These are phyloP conservation scores for Fusarium sp. DNA, from an alignment of 2,329 filamentous ascomycete genomes.

Conservation along the genomic window DNA sequence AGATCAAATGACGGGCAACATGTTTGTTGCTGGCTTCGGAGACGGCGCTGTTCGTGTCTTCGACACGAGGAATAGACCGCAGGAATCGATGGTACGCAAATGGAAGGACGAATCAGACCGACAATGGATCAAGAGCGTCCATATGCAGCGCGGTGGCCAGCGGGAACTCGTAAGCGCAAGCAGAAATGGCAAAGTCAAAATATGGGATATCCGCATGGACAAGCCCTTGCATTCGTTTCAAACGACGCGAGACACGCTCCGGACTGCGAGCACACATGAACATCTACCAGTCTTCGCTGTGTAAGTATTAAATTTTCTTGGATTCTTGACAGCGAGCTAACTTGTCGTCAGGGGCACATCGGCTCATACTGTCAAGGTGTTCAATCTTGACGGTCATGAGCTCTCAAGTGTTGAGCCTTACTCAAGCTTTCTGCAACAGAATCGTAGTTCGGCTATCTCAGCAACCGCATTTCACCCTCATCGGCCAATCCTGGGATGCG, in stretches of 20 bases:
- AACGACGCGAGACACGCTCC: constrained; percentile 80
- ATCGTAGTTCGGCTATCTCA: constrained; percentile 83
- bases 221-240: constrained; percentile 77
- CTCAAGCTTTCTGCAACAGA: constrained; percentile 85
- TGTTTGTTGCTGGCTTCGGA: constrained; percentile 96
- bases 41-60: constrained; percentile 95
- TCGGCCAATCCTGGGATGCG: constrained; percentile 87
- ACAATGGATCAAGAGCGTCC: constrained; percentile 95
- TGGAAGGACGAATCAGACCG: constrained; percentile 90
- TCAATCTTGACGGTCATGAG: constrained; percentile 84
- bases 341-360: constrained; percentile 77
- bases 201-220: constrained; percentile 96
- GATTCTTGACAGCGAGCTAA: constrained; percentile 42
- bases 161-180: constrained; percentile 91
- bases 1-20: constrained; percentile 96
- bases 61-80: constrained; percentile 84
- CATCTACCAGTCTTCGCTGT: constrained; percentile 95
- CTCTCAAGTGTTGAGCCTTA: constrained; percentile 90
- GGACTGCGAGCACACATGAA: constrained; percentile 92
- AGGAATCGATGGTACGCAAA: constrained; percentile 92
- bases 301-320: constrained; percentile 64
- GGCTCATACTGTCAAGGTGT: constrained; percentile 87
- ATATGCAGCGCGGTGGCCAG: constrained; percentile 95
- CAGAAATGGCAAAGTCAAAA: constrained; percentile 89
- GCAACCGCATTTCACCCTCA: constrained; percentile 96